phyloP scores from a whole-genome alignment of 768 basidiomycete species.

The Postia placenta region DNA sequence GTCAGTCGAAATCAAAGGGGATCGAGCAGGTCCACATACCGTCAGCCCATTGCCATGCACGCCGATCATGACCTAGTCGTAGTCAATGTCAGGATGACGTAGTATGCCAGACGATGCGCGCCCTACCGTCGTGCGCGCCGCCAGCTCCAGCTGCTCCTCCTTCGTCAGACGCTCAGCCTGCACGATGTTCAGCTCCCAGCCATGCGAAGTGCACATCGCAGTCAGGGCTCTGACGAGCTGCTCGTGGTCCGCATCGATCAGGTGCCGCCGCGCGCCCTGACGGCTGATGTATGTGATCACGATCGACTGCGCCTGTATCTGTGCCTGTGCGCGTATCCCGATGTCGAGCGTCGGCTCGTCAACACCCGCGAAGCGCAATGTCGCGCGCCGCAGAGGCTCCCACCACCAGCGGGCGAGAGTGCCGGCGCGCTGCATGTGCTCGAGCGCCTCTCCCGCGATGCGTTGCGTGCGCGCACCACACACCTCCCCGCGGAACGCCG shows the following conservation, averaged over 20 bases:
- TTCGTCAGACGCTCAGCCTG: conserved; percentile 61
- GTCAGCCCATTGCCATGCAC: conserved; percentile 81
- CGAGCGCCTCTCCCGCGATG: conserved; percentile 64
- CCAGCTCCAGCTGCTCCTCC: conserved; percentile 68
- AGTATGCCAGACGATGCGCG: background rate
- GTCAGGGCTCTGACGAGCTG: conserved; percentile 45
- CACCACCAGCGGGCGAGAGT: conserved; percentile 57
- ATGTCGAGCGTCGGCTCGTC: conserved; percentile 26
- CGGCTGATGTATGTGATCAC: conserved; percentile 72
- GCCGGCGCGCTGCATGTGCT: conserved; percentile 36
- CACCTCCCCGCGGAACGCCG: conserved; percentile 58
- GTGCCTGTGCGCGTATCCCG: conserved; percentile 13
- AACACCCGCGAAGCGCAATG: conserved; percentile 64
- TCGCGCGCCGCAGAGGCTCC: conserved; percentile 61
- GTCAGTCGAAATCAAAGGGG: background rate
- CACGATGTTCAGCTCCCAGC: conserved; percentile 58
- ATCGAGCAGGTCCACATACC: conserved; percentile 10
- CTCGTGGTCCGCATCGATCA: conserved; percentile 51
- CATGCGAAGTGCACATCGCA: conserved; percentile 37
- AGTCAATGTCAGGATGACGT: conserved; percentile 5
- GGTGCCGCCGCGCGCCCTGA: conserved; percentile 49
- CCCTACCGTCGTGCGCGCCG: conserved; percentile 65
- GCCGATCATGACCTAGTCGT: conserved; percentile 54
- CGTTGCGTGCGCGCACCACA: conserved; percentile 65
- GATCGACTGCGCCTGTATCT: conserved; percentile 29